Conservation (phyloP, 192 early-diverging fungal species). For the Umbelopsis sp. region DNA sequence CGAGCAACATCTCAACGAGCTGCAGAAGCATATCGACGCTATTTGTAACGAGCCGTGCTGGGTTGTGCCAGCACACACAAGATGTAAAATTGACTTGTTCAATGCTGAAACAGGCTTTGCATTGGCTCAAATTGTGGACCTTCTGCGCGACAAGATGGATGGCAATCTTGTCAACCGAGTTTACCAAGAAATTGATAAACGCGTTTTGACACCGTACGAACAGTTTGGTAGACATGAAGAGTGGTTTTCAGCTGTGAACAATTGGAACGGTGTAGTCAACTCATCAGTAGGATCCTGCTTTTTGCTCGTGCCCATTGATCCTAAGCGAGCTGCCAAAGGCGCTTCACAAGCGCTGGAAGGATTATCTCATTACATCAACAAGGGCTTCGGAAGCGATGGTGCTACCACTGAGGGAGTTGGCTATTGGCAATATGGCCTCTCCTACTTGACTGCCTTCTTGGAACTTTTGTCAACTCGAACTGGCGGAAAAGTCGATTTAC, state of each 20-base stretch:
- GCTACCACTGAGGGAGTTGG: constrained; percentile 1
- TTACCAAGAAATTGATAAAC: not conserved
- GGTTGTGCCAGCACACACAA: constrained; percentile 12
- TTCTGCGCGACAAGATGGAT: not conserved
- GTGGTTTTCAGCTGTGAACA: constrained; percentile 1
- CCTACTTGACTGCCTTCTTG: constrained; percentile 6
- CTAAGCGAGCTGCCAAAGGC: not conserved
- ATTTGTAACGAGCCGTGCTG: not conserved
- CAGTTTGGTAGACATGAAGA: not conserved
- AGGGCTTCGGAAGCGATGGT: not conserved
- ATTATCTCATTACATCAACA: not conserved
- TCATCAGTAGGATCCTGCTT: not conserved
- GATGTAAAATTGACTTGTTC: constrained; percentile 4
- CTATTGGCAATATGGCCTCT: constrained; percentile 12
- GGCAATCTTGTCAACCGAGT: not conserved
- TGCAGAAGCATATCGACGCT: not conserved
- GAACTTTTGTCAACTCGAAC: not conserved
- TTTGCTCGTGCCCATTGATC: constrained; percentile 1
- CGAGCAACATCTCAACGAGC: not conserved
- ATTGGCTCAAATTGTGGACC: not conserved
- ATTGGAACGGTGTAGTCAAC: constrained; percentile 7
- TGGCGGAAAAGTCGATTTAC: not conserved
- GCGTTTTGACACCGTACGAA: not conserved
- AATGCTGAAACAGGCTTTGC: constrained; percentile 14
- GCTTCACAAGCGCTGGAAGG: not conserved